These are phyloP conservation scores for Arabis hirsuta DNA, from an alignment of 345 rosid genomes.

Conservation along the genomic window DNA sequence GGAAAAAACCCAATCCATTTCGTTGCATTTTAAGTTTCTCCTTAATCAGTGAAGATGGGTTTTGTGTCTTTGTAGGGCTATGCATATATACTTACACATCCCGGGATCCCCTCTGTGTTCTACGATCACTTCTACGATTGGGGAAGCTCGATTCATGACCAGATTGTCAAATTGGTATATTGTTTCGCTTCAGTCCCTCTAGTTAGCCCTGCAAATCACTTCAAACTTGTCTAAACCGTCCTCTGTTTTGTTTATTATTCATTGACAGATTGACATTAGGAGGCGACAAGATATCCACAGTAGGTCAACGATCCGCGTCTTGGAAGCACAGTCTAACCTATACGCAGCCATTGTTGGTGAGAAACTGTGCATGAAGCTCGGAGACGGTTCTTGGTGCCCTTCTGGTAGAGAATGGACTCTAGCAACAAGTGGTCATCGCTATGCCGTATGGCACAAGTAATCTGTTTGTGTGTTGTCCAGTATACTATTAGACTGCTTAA, in stretches of 20 bases:
- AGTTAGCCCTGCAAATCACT: neutral
- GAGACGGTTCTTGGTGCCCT: constrained; percentile 93
- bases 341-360: constrained; percentile 80
- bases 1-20: neutral
- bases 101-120: constrained; percentile 86
- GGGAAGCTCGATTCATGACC: constrained; percentile 69
- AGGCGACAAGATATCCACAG: constrained; percentile 67
- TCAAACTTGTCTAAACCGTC: neutral
- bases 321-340: constrained; percentile 70
- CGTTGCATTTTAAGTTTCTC: neutral
- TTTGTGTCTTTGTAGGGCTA: constrained; percentile 62
- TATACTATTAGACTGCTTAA: neutral
- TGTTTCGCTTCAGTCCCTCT: neutral
- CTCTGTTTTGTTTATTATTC: neutral
- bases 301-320: constrained; percentile 60
- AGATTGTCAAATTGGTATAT: constrained; percentile 76
- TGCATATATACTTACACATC: constrained; percentile 90
- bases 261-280: constrained; percentile 62
- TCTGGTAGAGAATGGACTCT: constrained; percentile 75
- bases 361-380: constrained; percentile 81
- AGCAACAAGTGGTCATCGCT: constrained; percentile 72
- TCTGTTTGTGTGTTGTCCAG: neutral
- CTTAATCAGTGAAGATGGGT: neutral
- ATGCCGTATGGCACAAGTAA: constrained; percentile 85
- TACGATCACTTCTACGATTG: constrained; percentile 86